These are phyloP conservation scores for Neofusicoccum cordaticola DNA, from an alignment of 2,329 filamentous ascomycete species.

Conservation along the genomic window DNA sequence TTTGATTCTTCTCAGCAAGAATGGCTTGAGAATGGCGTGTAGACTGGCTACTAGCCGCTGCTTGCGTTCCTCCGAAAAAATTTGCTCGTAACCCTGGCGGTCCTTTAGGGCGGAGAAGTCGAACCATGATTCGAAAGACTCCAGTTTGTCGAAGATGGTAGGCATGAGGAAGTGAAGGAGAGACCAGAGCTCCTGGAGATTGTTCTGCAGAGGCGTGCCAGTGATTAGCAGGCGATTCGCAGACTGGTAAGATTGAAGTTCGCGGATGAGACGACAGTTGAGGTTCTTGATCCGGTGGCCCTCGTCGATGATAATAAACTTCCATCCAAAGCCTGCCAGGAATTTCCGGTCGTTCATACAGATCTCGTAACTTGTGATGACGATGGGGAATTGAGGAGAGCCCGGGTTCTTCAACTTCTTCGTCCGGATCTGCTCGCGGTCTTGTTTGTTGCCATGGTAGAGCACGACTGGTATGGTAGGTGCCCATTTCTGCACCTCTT, in stretches of 20 bases:
- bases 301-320: conserved; percentile 97
- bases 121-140: conserved; percentile 94
- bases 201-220: conserved; percentile 93
- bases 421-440: conserved; percentile 72
- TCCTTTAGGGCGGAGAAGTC: conserved; percentile 92
- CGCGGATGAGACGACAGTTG: conserved; percentile 85
- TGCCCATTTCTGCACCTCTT: conserved; percentile 89
- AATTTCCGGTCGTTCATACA: conserved; percentile 85
- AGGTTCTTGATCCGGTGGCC: conserved; percentile 97
- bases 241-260: conserved; percentile 83
- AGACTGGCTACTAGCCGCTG: conserved; percentile 81
- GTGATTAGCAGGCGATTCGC: conserved; percentile 91
- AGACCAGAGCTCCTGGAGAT: conserved; percentile 91
- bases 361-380: conserved; percentile 95
- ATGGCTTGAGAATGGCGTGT: conserved; percentile 87
- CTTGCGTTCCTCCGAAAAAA: conserved; percentile 75
- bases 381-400: conserved; percentile 75
- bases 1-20: conserved; percentile 84
- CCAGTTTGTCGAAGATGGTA: conserved; percentile 87
- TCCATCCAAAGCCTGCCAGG: conserved; percentile 83
- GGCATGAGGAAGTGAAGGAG: conserved; percentile 90
- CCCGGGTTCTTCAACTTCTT: conserved; percentile 69
- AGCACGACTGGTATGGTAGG: conserved; percentile 83
- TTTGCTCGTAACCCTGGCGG: conserved; percentile 72
- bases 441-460: conserved; percentile 80